Percentiles rank a stretch among this genome's conserved stretches.
Evolutionary conservation across 192 early-diverging fungal genomes (phyloP).

Genomic region (Linderina pennispora): DNA sequence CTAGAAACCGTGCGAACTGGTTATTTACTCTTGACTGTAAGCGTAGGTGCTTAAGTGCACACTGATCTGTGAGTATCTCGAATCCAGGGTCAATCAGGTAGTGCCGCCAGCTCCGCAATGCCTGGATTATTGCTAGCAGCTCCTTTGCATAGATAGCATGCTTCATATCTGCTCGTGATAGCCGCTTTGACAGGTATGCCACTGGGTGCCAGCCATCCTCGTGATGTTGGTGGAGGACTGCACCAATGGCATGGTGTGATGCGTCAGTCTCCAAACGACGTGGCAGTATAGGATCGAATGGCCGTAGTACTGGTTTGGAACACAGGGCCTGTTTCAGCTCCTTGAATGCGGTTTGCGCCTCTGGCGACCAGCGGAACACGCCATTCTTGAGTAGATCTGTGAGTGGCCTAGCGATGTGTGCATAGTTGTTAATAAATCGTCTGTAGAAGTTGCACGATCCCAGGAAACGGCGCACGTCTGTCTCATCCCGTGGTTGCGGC

Average conservation of each 20-base stretch:
- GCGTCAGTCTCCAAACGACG: slow-evolving; percentile 7
- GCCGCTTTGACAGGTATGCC: neutral
- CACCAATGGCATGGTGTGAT: slow-evolving; percentile 2
- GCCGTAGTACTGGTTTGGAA: slow-evolving; percentile 2
- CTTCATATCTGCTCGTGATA: neutral
- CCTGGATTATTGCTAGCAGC: no score
- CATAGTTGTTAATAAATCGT: slow-evolving; percentile 24
- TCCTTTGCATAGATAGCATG: slow-evolving; percentile 9
- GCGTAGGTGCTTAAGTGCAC: neutral
- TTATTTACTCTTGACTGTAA: neutral
- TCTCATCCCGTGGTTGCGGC: slow-evolving; percentile 5
- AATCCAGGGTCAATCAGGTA: neutral
- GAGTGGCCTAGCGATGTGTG: slow-evolving; percentile 11
- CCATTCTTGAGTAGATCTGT: slow-evolving; percentile 20
- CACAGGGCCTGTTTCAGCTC: slow-evolving; percentile 1
- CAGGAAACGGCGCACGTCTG: slow-evolving; percentile 17
- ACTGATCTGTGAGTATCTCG: slow-evolving; percentile 6
- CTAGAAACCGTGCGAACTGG: neutral
- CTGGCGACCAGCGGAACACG: neutral
- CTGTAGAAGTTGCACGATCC: slow-evolving; percentile 30
- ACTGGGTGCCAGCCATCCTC: slow-evolving; percentile 11
- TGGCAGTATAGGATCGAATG: slow-evolving; percentile 2
- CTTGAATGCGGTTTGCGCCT: slow-evolving; percentile 2
- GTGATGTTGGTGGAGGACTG: neutral
- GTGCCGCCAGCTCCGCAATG: neutral